Percentiles rank a stretch among this genome's conserved stretches.
Evolutionary conservation across 202 grass and related monocot genomes (phyloP).

Genomic region (Schoenoplectus triqueter): DNA sequence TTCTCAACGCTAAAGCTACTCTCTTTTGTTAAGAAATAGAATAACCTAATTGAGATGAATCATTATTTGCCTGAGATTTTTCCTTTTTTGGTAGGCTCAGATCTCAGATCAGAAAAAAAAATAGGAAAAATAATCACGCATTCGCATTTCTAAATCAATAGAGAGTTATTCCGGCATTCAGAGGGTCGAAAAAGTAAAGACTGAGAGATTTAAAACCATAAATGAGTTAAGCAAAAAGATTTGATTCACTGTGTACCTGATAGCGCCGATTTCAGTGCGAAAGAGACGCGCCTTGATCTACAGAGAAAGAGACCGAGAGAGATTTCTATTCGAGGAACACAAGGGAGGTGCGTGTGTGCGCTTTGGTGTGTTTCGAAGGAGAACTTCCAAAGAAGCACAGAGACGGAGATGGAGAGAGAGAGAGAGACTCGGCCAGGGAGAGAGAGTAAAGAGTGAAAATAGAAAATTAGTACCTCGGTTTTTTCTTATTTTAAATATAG

Average conservation of each 20-base stretch:
- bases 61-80: slow-evolving; percentile 9
- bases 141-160: slow-evolving; percentile 20
- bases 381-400: slow-evolving; percentile 38
- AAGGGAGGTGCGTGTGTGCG: slow-evolving; percentile 21
- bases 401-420: slow-evolving; percentile 34
- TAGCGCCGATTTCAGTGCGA: slow-evolving; percentile 35
- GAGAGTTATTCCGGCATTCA: neutral
- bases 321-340: neutral
- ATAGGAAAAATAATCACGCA: slow-evolving; percentile 12
- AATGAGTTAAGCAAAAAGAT: slow-evolving; percentile 26
- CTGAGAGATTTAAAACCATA: slow-evolving; percentile 16
- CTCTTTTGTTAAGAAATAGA: slow-evolving; percentile 32
- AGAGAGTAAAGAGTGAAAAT: slow-evolving; percentile 39
- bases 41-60: slow-evolving; percentile 10
- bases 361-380: slow-evolving; percentile 18
- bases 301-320: neutral
- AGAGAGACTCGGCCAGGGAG: neutral
- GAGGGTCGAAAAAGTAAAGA: slow-evolving; percentile 10
- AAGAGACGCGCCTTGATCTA: slow-evolving; percentile 34
- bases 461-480: slow-evolving; percentile 21
- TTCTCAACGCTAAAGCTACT: slow-evolving; percentile 33
- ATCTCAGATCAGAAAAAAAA: slow-evolving; percentile 41
- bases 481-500: slow-evolving; percentile 18
- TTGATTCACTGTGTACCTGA: slow-evolving; percentile 28
- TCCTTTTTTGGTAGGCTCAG: neutral